phyloP scores from a whole-genome alignment of 176 grass and related monocot genomes.

The Coix lacrymajobi region DNA sequence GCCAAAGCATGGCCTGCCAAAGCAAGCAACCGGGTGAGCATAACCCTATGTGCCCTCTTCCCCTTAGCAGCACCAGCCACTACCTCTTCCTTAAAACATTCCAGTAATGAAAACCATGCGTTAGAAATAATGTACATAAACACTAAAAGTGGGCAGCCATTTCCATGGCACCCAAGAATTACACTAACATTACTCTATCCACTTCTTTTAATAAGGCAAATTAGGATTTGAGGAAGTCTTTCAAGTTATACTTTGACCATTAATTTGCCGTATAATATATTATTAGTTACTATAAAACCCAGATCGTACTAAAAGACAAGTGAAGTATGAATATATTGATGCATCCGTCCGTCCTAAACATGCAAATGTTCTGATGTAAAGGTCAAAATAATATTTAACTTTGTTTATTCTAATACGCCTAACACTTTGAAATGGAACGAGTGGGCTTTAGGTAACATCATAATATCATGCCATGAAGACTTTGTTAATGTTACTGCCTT shows the following conservation, averaged over 20 bases:
- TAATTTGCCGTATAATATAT: neutral
- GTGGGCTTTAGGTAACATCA: neutral
- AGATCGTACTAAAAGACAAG: neutral
- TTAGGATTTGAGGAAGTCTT: neutral
- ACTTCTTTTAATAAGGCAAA: neutral
- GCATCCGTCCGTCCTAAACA: neutral
- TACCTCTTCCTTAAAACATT: conserved; percentile 15
- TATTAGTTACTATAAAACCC: neutral
- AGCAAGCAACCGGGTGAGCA: conserved; percentile 66
- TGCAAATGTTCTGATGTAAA: neutral
- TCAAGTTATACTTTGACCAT: neutral
- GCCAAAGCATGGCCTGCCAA: conserved; percentile 90
- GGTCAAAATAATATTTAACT: neutral
- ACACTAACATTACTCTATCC: neutral
- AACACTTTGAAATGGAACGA: neutral
- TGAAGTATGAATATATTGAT: neutral
- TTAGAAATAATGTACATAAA: neutral
- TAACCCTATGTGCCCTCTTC: conserved; percentile 45
- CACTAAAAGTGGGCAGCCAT: neutral
- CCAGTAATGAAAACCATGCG: neutral
- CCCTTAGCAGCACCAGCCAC: conserved; percentile 17
- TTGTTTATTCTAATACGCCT: neutral
- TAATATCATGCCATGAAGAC: neutral
- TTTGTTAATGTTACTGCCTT: neutral
- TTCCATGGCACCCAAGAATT: neutral